A percentile compares a stretch with the other conserved stretches of the same genome.
Conservation (phyloP, 331 rosid species). For the Rhamnella rubrinervis region DNA sequence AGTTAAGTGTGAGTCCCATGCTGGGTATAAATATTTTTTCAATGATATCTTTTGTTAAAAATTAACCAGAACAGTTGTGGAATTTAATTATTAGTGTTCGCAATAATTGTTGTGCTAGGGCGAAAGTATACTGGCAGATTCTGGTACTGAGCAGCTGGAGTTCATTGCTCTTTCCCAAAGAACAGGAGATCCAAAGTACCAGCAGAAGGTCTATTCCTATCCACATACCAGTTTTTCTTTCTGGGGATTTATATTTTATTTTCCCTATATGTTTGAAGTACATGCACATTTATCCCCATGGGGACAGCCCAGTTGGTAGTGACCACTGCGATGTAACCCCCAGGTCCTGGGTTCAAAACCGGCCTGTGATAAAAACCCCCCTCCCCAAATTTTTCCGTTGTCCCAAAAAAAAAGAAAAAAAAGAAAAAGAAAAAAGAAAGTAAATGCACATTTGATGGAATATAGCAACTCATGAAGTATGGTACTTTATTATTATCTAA, state of each 20-base stretch:
- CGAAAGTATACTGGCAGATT: constrained; percentile 85
- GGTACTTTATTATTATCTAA: not conserved
- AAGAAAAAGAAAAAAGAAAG: too few species aligned
- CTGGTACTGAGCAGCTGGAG: constrained; percentile 97
- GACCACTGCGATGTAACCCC: too few species aligned
- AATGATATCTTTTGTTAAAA: too few species aligned
- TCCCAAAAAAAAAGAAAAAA: too few species aligned
- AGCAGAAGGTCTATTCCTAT: constrained; percentile 61
- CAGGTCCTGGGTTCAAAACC: too few species aligned
- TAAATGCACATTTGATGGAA: too few species aligned
- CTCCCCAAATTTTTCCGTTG: too few species aligned
- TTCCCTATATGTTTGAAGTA: not conserved
- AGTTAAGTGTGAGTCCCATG: too few species aligned
- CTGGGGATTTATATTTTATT: not conserved
- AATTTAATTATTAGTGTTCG: not conserved
- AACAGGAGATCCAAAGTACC: constrained; percentile 93
- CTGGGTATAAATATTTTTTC: too few species aligned
- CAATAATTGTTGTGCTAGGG: constrained; percentile 54
- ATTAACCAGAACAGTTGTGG: not conserved
- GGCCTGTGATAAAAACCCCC: too few species aligned
- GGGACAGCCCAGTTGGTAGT: too few species aligned
- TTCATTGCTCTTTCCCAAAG: constrained; percentile 96
- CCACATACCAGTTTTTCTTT: not conserved
- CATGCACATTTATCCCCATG: not conserved
- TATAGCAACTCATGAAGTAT: too few species aligned